Evolutionary conservation across 208 protist species (phyloP).

Genomic region (Acanthamoeba castellanii): DNA sequence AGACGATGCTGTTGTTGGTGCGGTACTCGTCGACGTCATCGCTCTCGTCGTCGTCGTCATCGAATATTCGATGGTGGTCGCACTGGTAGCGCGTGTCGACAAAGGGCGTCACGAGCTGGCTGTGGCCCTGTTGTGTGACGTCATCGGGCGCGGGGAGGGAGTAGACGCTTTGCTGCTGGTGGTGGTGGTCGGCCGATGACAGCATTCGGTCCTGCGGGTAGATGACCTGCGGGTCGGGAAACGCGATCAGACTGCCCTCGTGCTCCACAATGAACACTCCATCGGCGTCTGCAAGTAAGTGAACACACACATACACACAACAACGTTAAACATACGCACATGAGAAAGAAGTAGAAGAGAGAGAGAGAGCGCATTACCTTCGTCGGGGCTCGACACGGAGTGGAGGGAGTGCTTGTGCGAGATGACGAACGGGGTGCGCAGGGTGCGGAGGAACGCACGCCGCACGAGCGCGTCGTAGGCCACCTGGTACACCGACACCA

Average conservation of each 20-base stretch:
- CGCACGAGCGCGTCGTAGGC: not conserved
- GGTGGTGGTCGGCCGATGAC: no score
- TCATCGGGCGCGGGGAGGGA: not conserved
- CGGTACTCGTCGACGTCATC: not conserved
- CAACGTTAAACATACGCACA: not conserved
- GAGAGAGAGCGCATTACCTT: not conserved
- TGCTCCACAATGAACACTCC: constrained; percentile 21
- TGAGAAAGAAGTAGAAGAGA: not conserved
- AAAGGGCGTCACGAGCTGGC: no score
- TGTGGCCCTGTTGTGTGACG: not conserved
- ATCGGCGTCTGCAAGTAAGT: not conserved
- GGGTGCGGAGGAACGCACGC: not conserved
- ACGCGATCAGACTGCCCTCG: not conserved
- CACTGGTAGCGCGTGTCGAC: not conserved
- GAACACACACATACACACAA: no score
- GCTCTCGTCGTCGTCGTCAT: not conserved
- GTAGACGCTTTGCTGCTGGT: not conserved
- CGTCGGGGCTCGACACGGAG: not conserved
- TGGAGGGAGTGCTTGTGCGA: constrained; percentile 53
- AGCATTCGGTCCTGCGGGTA: not conserved
- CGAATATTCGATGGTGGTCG: not conserved
- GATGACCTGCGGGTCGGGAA: not conserved
- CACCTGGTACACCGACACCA: constrained; percentile 48
- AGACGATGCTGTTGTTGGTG: not conserved
- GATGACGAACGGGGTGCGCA: constrained; percentile 43